Evolutionary conservation across 2,329 filamentous ascomycete genomes (phyloP), one percentile per base, ranked within the genome.

Genomic region (Aspergillus sojae): DNA sequence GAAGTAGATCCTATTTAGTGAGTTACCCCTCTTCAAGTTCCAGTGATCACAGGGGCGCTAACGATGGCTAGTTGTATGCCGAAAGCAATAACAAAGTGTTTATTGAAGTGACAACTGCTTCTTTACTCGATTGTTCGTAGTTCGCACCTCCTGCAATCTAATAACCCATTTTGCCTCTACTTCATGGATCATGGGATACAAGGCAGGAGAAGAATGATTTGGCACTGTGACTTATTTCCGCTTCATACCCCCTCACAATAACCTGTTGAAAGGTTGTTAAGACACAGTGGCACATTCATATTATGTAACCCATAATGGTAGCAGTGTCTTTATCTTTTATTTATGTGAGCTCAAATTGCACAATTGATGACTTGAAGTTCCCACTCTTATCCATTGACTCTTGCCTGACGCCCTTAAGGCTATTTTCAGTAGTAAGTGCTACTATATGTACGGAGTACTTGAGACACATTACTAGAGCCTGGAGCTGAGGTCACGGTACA

Each of bases 1-100:
- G 88, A 90, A 64, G 90, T 99, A 58, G 92, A 99, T 77, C 92
- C 95, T 36, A 87, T 92, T 52, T 99, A 98, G 89, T 91, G 81
- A 82, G 84, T 79, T 43, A n/a, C 3, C 36, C 46, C 28, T 16
- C 30, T 11, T 19, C 16, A 10, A 32, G 14, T 11, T 14, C 30
- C 30, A 16, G 19, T 19, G 2, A 53, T 50, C 30, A 34, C 21
- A 6, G n/a, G 14, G 34, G 56, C 21, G 30, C 30, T 65, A 59
- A 65, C 57, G 54, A 68, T 75, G 26, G 52, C 26, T 39, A 86
- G 84, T 74, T 93, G 91, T 77, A 88, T 93, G 85, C 92, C 92
- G 1, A 90, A 86, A 77, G 82, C 85, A 61, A 86, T 89, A 55
- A 88, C 86, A 53, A 87, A 84, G 72, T 81, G 88, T 72, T 89